Percentiles rank a stretch among this genome's conserved stretches.
Evolutionary conservation across 164 flowering plant species (phyloP).

Genomic region (Sextonia rubra): DNA sequence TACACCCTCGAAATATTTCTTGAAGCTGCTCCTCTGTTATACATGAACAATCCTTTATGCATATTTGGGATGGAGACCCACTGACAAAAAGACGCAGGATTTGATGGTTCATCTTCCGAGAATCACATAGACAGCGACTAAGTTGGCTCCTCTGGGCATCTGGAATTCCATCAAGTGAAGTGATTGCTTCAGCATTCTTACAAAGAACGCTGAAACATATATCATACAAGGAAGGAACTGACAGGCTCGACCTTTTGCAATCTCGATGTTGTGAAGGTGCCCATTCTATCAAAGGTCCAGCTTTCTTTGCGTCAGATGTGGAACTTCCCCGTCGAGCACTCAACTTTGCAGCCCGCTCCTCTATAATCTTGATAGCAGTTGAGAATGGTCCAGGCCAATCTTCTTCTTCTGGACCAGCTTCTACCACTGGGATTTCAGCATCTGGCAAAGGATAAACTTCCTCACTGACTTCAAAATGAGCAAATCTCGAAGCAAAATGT

Average conservation of each 20-base stretch:
- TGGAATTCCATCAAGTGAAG: slow-evolving; percentile 64
- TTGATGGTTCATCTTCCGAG: slow-evolving; percentile 50
- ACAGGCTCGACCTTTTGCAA: not conserved
- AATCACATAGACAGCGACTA: slow-evolving; percentile 51
- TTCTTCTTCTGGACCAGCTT: slow-evolving; percentile 29
- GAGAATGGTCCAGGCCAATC: slow-evolving; percentile 99
- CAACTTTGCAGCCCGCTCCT: slow-evolving; percentile 37
- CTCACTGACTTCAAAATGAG: slow-evolving; percentile 31
- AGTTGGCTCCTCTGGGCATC: slow-evolving; percentile 54
- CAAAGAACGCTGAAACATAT: slow-evolving; percentile 45
- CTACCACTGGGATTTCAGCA: slow-evolving; percentile 17
- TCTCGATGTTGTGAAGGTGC: slow-evolving; percentile 30
- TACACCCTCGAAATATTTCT: slow-evolving; percentile 38
- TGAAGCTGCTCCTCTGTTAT: slow-evolving; percentile 59
- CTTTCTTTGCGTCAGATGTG: slow-evolving; percentile 2
- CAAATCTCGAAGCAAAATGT: slow-evolving; percentile 48
- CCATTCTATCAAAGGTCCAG: slow-evolving; percentile 38
- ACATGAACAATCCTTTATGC: slow-evolving; percentile 71
- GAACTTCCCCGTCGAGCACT: slow-evolving; percentile 10
- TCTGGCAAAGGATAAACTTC: slow-evolving; percentile 20
- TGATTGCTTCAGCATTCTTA: slow-evolving; percentile 56
- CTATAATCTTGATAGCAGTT: slow-evolving; percentile 76
- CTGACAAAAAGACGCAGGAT: slow-evolving; percentile 48
- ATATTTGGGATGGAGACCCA: slow-evolving; percentile 67
- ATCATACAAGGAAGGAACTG: slow-evolving; percentile 50